Evolutionary conservation across 495 filamentous ascomycete species (phyloP), one percentile per base, ranked within the genome.

Genomic region (Aspergillus nidulans): DNA sequence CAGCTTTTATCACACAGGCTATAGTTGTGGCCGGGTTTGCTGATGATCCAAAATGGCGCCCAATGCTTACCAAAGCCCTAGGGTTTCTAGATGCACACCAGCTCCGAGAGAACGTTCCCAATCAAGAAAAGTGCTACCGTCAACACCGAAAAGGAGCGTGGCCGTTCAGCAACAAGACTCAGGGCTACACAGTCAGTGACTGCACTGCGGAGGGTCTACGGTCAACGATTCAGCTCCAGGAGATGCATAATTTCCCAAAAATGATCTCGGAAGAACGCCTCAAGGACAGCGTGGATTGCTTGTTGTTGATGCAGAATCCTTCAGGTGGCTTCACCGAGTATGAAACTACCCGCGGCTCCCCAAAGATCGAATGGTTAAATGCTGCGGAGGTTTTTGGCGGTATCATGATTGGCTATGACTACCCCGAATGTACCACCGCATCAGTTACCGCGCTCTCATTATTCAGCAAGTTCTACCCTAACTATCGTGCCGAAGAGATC

Each of bases 361-460:
- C 86, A 46, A 82, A 81, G 68, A 63, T 97, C 32, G 94, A 98
- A 63, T 77, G 82, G 62, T 77, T 98, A 4, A 98, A 98, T 64
- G 92, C 91, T 2, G 95, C 94, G 15, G 95, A 97, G 65, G 92
- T 98, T 0, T 98, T 98, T 64, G 95, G 92, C 15, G 81, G 85
- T 12, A 97, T 98, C 68, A 97, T 98, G 94, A 86, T 97, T 34
- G 90, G 96, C 57, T 98, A 97, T 67, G 91, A 96, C 63, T 96
- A 97, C 60, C 92, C 92, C 0, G 94, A 98, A 67, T 98, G 95
- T 70, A 97, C 94, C 1, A 97, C 95, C 2, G 92, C 94, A 2
- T 89, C 90, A 5, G 88, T 97, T n/a, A 96, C 91, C 2, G 90
- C 87, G 0, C 77, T 98, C 0, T 86, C 84, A 0, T 76, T 92